These are phyloP conservation scores for Castanopsis chinensis DNA, from an alignment of 306 rosid species.

Conservation along the genomic window DNA sequence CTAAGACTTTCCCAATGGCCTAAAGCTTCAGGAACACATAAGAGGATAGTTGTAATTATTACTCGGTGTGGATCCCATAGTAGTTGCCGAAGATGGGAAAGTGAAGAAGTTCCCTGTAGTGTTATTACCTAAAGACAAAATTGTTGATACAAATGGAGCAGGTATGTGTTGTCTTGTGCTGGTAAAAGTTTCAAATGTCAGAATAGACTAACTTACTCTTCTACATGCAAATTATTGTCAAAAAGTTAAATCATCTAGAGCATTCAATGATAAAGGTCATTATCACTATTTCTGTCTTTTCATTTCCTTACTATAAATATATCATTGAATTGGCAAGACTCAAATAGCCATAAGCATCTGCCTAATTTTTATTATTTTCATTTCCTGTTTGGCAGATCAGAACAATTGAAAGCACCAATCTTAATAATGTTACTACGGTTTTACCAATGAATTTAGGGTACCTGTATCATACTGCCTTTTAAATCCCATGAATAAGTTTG, in stretches of 20 bases:
- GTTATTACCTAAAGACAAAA: slow-evolving; percentile 75
- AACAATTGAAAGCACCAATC: not conserved
- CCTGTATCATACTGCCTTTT: not conserved
- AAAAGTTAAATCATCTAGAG: not conserved
- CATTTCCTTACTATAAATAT: not conserved
- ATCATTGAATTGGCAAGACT: not conserved
- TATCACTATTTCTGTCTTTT: not conserved
- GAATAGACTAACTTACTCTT: not conserved
- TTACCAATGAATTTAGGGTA: too few species aligned
- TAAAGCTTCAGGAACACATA: slow-evolving; percentile 81
- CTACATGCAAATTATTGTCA: not conserved
- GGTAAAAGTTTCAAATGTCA: not conserved
- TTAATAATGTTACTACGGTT: too few species aligned
- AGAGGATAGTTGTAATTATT: slow-evolving; percentile 75
- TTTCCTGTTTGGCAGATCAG: not conserved
- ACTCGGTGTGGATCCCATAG: slow-evolving; percentile 96
- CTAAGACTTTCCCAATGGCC: slow-evolving; percentile 85
- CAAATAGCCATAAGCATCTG: not conserved
- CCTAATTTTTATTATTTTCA: not conserved
- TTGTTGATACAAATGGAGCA: slow-evolving; percentile 95
- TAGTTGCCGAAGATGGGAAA: slow-evolving; percentile 94
- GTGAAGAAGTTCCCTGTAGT: slow-evolving; percentile 65
- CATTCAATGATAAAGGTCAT: not conserved
- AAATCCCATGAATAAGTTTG: not conserved
- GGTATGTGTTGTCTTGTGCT: slow-evolving; percentile 41